Evolutionary conservation across 192 early-diverging fungal species (phyloP), one percentile per base, ranked within the genome.

Genomic region (Coemansia sp.): DNA sequence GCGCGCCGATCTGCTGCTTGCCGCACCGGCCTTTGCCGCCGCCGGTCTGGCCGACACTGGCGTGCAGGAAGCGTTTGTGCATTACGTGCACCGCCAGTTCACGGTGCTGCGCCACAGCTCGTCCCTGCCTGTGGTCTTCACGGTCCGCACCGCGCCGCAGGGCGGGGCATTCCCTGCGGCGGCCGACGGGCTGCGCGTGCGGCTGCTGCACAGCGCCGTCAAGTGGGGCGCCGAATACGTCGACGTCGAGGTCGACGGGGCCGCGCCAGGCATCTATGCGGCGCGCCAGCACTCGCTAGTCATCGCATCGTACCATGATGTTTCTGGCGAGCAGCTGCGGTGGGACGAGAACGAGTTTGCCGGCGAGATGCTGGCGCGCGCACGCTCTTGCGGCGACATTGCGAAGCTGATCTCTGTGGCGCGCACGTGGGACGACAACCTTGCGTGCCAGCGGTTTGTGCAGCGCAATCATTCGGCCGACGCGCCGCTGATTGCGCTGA

Each of bases 151-250:
- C 2, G 74, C 80, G 62, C 84, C 86, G 26, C 97, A 99, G 81
- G 96, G 92, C 52, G 96, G 96, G 34, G 86, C 85, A 6, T 99
- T 92, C 84, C 86, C 90, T 9, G 66, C 75, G 2, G 88, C 89
- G 30, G 79, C 84, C 11, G 86, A 86, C 18, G 68, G 83, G 39
- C 76, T 88, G 35, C 86, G 84, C 16, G 85, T 92, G 86, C 80
- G 77, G 6, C 78, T 98, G 16, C 70, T 97, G 44, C 62, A 73
- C 14, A 74, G 83, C 51, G 96, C 90, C 23, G 45, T 92, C 24
- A 84, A 87, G 56, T 95, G 94, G 93, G 96, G 95, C 26, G 92
- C 93, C 74, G 96, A 98, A 80, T 97, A 93, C 70, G 76, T 99
- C 33, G 98, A 98, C 73, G 84, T 97, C 26, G 95, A 97, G 72